These are phyloP conservation scores for Colletotrichum tamarilloi DNA, from an alignment of 2,329 filamentous ascomycete genomes.

Conservation along the genomic window DNA sequence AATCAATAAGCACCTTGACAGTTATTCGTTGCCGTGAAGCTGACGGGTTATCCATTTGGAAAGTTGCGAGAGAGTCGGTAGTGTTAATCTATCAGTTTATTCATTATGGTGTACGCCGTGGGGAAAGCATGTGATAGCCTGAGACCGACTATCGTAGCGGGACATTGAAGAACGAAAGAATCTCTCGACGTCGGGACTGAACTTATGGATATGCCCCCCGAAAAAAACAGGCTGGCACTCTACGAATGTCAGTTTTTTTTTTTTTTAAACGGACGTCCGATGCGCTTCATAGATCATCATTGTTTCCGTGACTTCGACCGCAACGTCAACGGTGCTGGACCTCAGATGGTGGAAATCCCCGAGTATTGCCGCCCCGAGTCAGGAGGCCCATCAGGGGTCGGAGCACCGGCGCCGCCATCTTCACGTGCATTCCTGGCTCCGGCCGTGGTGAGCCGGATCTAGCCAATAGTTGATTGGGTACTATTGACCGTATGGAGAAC, in stretches of 20 bases:
- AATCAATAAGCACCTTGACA: not conserved
- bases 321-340: not conserved
- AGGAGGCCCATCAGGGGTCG: not conserved
- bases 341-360: constrained; percentile 5
- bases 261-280: not conserved
- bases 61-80: not conserved
- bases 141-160: not conserved
- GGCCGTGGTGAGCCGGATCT: not conserved
- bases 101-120: not conserved
- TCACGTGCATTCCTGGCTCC: not conserved
- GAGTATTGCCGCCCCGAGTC: constrained; percentile 29
- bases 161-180: not conserved
- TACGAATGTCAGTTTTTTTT: not conserved
- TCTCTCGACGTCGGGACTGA: not conserved
- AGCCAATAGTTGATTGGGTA: not conserved
- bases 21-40: not conserved
- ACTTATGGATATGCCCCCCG: not conserved
- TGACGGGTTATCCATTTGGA: not conserved
- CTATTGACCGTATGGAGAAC: not conserved
- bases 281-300: no score
- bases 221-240: not conserved
- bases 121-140: not conserved
- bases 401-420: constrained; percentile 7
- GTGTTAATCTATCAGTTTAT: not conserved
- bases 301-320: not conserved